Evolutionary conservation across 495 filamentous ascomycete genomes (phyloP).

Genomic region (Penicillium mononematosum): DNA sequence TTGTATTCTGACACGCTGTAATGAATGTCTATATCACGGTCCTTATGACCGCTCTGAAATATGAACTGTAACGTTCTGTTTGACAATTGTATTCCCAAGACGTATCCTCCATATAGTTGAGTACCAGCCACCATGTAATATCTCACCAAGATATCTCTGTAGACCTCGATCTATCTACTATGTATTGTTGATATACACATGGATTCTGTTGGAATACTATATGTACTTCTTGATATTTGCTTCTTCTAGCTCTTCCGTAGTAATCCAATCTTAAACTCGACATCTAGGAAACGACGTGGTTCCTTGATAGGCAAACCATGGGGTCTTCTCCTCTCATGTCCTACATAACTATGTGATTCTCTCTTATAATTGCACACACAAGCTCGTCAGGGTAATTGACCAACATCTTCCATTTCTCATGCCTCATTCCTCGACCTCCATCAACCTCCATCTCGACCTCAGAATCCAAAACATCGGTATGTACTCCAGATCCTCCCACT

Average conservation of each 20-base stretch:
- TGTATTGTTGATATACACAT: no score
- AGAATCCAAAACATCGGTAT: not conserved
- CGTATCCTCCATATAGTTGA: not conserved
- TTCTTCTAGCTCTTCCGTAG: not conserved
- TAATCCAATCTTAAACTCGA: not conserved
- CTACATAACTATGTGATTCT: not conserved
- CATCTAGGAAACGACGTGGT: not conserved
- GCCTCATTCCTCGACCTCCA: not conserved
- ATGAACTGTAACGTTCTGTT: constrained; percentile 5
- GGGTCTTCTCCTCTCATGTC: not conserved
- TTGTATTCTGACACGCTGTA: constrained; percentile 33
- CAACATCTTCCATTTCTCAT: not conserved
- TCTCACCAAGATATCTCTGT: not conserved
- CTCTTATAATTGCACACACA: not conserved
- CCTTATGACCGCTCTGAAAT: constrained; percentile 11
- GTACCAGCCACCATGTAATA: not conserved
- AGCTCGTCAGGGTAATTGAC: not conserved
- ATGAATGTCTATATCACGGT: constrained; percentile 29
- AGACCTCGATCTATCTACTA: not conserved
- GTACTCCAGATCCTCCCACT: not conserved
- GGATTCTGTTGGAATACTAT: not conserved
- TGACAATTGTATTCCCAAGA: not conserved
- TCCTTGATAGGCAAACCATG: not conserved
- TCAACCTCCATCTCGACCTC: not conserved
- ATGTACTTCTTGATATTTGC: not conserved